Evolutionary conservation across 208 protist genomes (phyloP).

Genomic region (Strigomonas galati): DNA sequence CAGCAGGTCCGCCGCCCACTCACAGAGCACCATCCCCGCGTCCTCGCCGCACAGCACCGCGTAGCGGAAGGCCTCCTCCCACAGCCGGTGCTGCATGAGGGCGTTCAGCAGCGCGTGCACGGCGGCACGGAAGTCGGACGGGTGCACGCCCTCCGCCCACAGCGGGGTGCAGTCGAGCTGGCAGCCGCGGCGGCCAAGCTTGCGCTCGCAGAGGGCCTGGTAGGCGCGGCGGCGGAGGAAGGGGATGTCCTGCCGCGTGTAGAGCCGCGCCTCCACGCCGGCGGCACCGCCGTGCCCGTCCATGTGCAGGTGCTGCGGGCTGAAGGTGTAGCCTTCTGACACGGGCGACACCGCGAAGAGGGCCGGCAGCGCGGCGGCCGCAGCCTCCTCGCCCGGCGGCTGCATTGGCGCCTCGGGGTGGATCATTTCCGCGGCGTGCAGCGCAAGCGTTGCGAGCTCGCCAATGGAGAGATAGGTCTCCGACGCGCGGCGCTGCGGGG

Average conservation of each 20-base stretch:
- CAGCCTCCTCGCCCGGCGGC: not conserved
- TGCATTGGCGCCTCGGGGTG: slow-evolving; percentile 28
- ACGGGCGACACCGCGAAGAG: slow-evolving; percentile 21
- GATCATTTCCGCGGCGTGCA: slow-evolving; percentile 67
- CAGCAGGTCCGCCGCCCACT: slow-evolving; percentile 59
- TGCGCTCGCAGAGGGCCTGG: slow-evolving; percentile 78
- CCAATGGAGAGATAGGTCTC: slow-evolving; percentile 33
- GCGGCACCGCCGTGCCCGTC: not conserved
- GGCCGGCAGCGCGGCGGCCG: no score
- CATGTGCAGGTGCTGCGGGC: not conserved
- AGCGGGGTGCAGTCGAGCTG: slow-evolving; percentile 72
- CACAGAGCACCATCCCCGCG: slow-evolving; percentile 44
- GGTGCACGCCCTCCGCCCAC: slow-evolving; percentile 58
- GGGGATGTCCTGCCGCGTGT: slow-evolving; percentile 60
- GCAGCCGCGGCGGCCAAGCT: slow-evolving; percentile 52
- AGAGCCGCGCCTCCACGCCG: slow-evolving; percentile 20
- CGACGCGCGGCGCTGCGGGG: slow-evolving; percentile 38
- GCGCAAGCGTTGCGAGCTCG: slow-evolving; percentile 58
- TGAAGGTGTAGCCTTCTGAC: not conserved
- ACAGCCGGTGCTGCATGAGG: slow-evolving; percentile 68
- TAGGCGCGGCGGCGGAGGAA: slow-evolving; percentile 68
- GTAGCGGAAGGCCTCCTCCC: slow-evolving; percentile 68
- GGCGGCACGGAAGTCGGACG: slow-evolving; percentile 29
- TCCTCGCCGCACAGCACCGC: slow-evolving; percentile 37
- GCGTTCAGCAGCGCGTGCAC: slow-evolving; percentile 50